Evolutionary conservation across 768 basidiomycete genomes (phyloP).

Genomic region (Phaeotremella fagi): DNA sequence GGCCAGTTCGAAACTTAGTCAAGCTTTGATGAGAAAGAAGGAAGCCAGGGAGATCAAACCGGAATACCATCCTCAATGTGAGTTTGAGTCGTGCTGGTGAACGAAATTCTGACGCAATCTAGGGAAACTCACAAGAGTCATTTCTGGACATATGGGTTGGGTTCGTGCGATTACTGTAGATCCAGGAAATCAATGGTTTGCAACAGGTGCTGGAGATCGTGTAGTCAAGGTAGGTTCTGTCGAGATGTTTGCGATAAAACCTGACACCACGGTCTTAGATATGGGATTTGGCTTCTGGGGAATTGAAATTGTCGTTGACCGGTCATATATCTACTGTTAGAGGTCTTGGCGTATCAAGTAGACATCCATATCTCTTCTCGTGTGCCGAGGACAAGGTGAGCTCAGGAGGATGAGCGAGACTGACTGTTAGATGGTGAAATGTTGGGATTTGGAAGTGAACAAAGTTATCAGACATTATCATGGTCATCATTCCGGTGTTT

Average conservation of each 20-base stretch:
- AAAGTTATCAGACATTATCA: slow-evolving; percentile 99
- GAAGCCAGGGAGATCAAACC: slow-evolving; percentile 91
- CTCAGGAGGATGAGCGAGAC: background rate
- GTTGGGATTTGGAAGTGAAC: slow-evolving; percentile 98
- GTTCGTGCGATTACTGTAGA: slow-evolving; percentile 93
- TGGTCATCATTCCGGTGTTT: slow-evolving; percentile 97
- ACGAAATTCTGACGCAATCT: background rate
- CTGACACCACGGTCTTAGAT: slow-evolving; percentile 51
- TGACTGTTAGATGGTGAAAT: slow-evolving; percentile 85
- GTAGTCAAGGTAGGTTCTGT: slow-evolving; percentile 65
- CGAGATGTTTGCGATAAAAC: background rate
- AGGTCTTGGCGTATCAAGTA: slow-evolving; percentile 81
- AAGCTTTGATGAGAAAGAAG: slow-evolving; percentile 86
- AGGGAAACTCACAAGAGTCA: slow-evolving; percentile 91
- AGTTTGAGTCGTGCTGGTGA: slow-evolving; percentile 8
- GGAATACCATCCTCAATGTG: slow-evolving; percentile 80
- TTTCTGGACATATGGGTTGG: slow-evolving; percentile 97
- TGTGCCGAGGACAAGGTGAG: slow-evolving; percentile 95
- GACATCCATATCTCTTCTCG: slow-evolving; percentile 96
- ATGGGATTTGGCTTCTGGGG: slow-evolving; percentile 97
- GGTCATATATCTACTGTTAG: slow-evolving; percentile 97
- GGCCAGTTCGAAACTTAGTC: slow-evolving; percentile 58
- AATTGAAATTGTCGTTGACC: slow-evolving; percentile 90
- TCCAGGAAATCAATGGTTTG: slow-evolving; percentile 98
- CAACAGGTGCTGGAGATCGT: slow-evolving; percentile 93